Percentiles rank a stretch among this genome's conserved stretches.
These are phyloP conservation scores for Chrysosporium keratinophilum DNA, from an alignment of 2,329 filamentous ascomycete species.

Conservation along the genomic window DNA sequence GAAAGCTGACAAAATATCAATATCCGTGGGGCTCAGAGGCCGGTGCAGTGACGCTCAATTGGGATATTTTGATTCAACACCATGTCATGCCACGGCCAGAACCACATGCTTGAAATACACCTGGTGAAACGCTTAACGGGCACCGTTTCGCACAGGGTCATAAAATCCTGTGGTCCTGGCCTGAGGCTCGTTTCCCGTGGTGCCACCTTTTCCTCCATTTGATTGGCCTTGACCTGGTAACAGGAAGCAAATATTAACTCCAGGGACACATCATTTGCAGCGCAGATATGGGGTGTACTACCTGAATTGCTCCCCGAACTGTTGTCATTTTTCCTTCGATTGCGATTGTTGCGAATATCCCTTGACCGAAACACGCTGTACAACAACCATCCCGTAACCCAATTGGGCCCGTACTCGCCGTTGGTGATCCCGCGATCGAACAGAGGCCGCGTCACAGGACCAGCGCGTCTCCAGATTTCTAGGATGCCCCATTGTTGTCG, in stretches of 20 bases:
- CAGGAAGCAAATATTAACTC: background rate
- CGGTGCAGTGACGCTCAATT: background rate
- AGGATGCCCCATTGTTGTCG: constrained; percentile 34
- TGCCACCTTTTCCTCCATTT: constrained; percentile 20
- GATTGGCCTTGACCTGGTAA: constrained; percentile 17
- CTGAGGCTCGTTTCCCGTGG: constrained; percentile 19
- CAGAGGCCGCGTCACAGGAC: constrained; percentile 29
- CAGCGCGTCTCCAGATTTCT: constrained; percentile 35
- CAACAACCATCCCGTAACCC: constrained; percentile 39
- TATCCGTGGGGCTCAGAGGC: background rate
- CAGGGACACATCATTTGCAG: constrained; percentile 4
- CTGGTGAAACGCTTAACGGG: constrained; percentile 15
- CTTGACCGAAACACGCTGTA: constrained; percentile 41
- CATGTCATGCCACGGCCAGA: background rate
- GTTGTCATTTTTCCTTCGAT: constrained; percentile 29
- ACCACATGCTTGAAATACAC: background rate
- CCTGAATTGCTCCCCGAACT: constrained; percentile 12
- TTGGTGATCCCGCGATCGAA: constrained; percentile 34
- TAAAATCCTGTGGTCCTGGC: constrained; percentile 27
- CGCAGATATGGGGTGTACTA: constrained; percentile 14
- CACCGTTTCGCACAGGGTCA: constrained; percentile 34
- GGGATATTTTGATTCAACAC: background rate
- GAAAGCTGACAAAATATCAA: background rate
- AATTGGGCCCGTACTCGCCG: constrained; percentile 38
- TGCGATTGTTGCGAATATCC: constrained; percentile 39